A percentile compares a stretch with the other conserved stretches of the same genome.
phyloP scores from a whole-genome alignment of 2,329 filamentous ascomycete genomes.

The Samsoniella hepiali region DNA sequence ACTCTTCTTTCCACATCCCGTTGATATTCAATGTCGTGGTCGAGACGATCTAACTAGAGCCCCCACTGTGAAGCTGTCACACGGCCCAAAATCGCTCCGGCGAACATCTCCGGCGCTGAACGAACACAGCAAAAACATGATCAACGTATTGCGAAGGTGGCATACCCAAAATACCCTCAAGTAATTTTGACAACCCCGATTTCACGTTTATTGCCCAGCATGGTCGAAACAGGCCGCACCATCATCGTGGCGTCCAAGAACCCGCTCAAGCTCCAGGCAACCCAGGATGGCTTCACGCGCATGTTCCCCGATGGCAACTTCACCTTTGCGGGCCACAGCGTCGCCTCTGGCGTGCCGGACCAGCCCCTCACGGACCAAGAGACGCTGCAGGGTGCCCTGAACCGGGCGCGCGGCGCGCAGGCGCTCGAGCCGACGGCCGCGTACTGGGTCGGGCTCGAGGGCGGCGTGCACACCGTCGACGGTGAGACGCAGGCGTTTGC shows the following conservation, averaged over 20 bases:
- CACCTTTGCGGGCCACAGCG: slow-evolving; percentile 29
- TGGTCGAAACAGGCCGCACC: not conserved
- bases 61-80: slow-evolving; percentile 1
- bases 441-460: slow-evolving; percentile 42
- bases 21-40: not conserved
- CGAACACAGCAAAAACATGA: not conserved
- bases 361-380: slow-evolving; percentile 39
- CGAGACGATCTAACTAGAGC: not conserved
- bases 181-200: no score
- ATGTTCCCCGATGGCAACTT: slow-evolving; percentile 32
- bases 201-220: not conserved
- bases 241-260: slow-evolving; percentile 39
- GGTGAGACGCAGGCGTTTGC: slow-evolving; percentile 36
- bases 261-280: slow-evolving; percentile 38
- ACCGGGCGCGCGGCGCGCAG: slow-evolving; percentile 35
- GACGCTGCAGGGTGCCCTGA: slow-evolving; percentile 38
- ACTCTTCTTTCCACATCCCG: no score
- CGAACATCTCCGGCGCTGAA: not conserved
- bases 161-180: no score
- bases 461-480: slow-evolving; percentile 34
- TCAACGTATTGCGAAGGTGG: not conserved
- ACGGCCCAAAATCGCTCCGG: not conserved
- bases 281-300: slow-evolving; percentile 34
- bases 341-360: slow-evolving; percentile 38
- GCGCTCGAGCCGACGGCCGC: slow-evolving; percentile 31